Evolutionary conservation across 2,329 filamentous ascomycete genomes (phyloP), one percentile per base, ranked within the genome.

Genomic region (Aspergillus neotritici): DNA sequence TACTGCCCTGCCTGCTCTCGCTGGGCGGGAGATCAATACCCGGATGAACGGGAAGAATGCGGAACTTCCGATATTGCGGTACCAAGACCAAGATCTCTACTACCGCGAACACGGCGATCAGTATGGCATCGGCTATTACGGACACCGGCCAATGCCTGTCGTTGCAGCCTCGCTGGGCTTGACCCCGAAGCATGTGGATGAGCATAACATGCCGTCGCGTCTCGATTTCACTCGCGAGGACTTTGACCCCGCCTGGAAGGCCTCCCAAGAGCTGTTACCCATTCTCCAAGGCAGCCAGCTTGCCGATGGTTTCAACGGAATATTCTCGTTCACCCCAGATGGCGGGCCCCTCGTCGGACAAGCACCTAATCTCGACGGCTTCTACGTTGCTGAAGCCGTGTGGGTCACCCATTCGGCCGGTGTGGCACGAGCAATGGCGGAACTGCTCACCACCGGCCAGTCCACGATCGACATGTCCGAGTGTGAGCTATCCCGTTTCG

Each of bases 321-420:
- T 83, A 52, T 79, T 83, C 60, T 83, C 80, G 0, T 83, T 83
- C 54, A 83, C 80, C 0, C 80, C 80, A 0, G 80, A 83, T 40
- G 79, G 80, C 1, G 78, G 77, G 0, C 76, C 80, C 0, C 67
- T 83, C 0, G 67, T 83, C 2, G 80, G 80, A 3, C 71, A 76
- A 52, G 69, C 77, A 0, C 78, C 80, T 5, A 72, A 71, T 11
- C 60, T 83, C 0, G 76, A 82, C 35, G 77, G 77, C 10, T 83
- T 83, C 61, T 82, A 72, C 51, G 77, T 83, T 1, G 80, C 80
- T 0, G 80, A 83, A 52, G 80, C 80, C 4, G 78, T 83, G 0
- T 83, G 80, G 80, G 80, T 83, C 1, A 83, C 80, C 13, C 80
- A 83, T 50, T 82, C 79, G 0, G 79, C 78, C 0, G 80, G 80